Evolutionary conservation across 345 rosid species (phyloP).

Genomic region (Sisymbrium irio): DNA sequence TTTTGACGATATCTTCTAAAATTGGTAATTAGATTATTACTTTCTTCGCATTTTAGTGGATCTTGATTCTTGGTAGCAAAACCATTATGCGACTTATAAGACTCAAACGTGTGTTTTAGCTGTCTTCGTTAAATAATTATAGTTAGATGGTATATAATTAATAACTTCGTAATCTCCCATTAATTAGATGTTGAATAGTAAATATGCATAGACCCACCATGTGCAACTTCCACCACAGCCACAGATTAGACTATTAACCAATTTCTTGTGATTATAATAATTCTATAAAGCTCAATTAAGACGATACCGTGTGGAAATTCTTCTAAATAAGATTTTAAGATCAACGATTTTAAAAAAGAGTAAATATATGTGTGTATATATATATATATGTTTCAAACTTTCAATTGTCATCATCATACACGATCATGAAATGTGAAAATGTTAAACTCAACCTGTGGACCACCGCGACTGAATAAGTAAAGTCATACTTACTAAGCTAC

Average conservation of each 20-base stretch:
- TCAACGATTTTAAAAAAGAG: background rate
- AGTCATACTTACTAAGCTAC: background rate
- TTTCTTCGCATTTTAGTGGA: background rate
- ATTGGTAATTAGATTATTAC: background rate
- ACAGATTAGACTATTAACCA: slow-evolving; percentile 3
- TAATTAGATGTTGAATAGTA: background rate
- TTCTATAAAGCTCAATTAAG: background rate
- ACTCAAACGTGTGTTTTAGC: background rate
- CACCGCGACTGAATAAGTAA: background rate
- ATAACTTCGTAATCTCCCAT: background rate
- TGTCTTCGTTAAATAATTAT: background rate
- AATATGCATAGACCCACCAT: slow-evolving; percentile 23
- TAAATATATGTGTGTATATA: background rate
- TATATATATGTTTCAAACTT: background rate
- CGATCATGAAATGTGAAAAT: slow-evolving; percentile 7
- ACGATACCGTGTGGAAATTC: slow-evolving; percentile 9
- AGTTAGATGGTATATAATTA: background rate
- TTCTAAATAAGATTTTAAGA: background rate
- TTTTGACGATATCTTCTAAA: background rate
- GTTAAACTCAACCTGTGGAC: slow-evolving; percentile 10
- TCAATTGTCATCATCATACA: background rate
- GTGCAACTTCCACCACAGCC: slow-evolving; percentile 17
- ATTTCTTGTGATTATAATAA: background rate
- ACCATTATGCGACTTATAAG: background rate
- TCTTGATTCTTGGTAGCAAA: background rate